A percentile compares a stretch with the other conserved stretches of the same genome.
phyloP scores from a whole-genome alignment of 2,329 filamentous ascomycete genomes.

The Neoscytalidium dimidiatum region DNA sequence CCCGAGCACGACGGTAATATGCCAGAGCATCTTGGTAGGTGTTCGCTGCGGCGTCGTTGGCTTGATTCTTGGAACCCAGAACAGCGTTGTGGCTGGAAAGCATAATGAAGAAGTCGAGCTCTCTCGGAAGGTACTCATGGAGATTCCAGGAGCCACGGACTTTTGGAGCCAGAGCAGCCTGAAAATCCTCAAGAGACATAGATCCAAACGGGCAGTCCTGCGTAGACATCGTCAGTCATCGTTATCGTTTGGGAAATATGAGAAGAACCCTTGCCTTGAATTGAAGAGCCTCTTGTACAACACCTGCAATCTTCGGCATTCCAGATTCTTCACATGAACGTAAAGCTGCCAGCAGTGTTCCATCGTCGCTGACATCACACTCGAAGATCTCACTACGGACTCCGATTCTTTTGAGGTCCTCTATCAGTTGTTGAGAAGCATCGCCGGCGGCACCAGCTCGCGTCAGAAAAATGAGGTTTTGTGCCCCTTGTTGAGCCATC shows the following conservation, averaged over 20 bases:
- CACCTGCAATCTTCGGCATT: slow-evolving; percentile 26
- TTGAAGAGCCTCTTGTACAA: slow-evolving; percentile 31
- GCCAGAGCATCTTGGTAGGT: slow-evolving; percentile 34
- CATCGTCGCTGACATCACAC: slow-evolving; percentile 17
- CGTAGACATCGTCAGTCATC: slow-evolving; percentile 15
- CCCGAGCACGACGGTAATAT: slow-evolving; percentile 24
- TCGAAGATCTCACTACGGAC: not conserved
- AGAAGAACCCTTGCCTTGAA: slow-evolving; percentile 19
- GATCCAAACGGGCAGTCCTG: not conserved
- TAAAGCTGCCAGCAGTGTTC: not conserved
- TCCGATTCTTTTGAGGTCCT: not conserved
- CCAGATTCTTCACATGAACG: not conserved
- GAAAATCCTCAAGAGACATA: slow-evolving; percentile 24
- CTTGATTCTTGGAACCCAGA: slow-evolving; percentile 24
- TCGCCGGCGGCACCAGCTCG: slow-evolving; percentile 28
- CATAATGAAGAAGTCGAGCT: slow-evolving; percentile 33
- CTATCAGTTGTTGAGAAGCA: not conserved
- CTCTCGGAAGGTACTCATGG: slow-evolving; percentile 22
- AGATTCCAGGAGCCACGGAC: slow-evolving; percentile 37
- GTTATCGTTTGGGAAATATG: not conserved
- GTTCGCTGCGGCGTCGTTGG: slow-evolving; percentile 30
- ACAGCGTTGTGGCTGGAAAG: slow-evolving; percentile 23
- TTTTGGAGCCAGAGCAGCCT: slow-evolving; percentile 28
- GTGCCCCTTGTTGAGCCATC: slow-evolving; percentile 30
- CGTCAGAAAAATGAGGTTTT: slow-evolving; percentile 29